Conservation (phyloP, 2,329 filamentous ascomycete genomes). For the Chaetomiaceae sp. region DNA sequence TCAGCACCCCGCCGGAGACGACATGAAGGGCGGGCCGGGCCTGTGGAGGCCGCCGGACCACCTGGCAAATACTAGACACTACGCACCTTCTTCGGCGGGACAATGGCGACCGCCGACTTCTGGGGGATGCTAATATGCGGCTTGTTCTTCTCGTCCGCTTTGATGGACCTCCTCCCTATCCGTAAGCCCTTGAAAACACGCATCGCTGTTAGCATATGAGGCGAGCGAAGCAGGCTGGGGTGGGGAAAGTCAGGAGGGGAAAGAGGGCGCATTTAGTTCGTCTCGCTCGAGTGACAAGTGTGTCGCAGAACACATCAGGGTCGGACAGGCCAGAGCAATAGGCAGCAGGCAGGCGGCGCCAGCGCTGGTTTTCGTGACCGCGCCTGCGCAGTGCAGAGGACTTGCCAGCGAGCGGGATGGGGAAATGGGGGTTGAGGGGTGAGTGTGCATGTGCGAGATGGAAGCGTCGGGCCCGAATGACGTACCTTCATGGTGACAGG, state of each 20-base stretch:
- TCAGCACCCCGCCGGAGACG: slow-evolving; percentile 20
- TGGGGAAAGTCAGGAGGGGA: background rate
- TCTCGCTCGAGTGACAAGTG: slow-evolving; percentile 3
- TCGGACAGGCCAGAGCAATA: slow-evolving; percentile 1
- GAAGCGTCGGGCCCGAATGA: slow-evolving; percentile 17
- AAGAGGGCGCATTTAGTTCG: background rate
- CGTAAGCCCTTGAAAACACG: slow-evolving; percentile 56
- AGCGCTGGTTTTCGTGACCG: slow-evolving; percentile 8
- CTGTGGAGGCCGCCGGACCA: background rate
- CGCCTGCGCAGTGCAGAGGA: background rate
- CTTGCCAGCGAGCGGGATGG: slow-evolving; percentile 5
- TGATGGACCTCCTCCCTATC: slow-evolving; percentile 67
- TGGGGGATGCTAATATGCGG: slow-evolving; percentile 71
- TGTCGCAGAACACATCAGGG: background rate
- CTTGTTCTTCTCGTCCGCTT: slow-evolving; percentile 75
- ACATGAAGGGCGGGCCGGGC: slow-evolving; percentile 1
- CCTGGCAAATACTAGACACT: slow-evolving; percentile 3
- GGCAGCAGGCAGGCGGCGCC: slow-evolving; percentile 7
- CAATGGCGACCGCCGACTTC: slow-evolving; percentile 81
- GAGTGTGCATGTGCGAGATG: slow-evolving; percentile 10
- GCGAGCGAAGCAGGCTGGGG: background rate
- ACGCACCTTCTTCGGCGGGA: slow-evolving; percentile 86
- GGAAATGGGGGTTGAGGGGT: too few species aligned
- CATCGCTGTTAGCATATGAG: slow-evolving; percentile 41
- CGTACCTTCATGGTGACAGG: slow-evolving; percentile 27